Conservation (phyloP, 2,329 filamentous ascomycete genomes). For the Reticulascus tulasneorum region DNA sequence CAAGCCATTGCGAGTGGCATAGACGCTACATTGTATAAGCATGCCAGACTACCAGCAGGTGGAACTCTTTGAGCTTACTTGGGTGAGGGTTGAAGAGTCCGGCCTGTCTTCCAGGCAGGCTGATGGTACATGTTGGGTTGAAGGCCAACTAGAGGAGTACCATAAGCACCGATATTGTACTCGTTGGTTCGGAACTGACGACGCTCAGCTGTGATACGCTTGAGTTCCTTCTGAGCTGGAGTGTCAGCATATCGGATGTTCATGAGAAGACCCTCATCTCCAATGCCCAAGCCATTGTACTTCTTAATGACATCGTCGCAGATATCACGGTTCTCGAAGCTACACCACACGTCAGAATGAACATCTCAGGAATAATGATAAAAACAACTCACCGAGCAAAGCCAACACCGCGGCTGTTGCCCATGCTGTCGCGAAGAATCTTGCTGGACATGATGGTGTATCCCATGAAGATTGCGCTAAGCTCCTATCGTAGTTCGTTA, state of each 20-base stretch:
- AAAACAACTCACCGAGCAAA: slow-evolving; percentile 74
- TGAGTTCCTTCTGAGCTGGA: slow-evolving; percentile 91
- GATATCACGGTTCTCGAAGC: slow-evolving; percentile 83
- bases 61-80: background rate
- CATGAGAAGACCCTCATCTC: slow-evolving; percentile 75
- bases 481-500: slow-evolving; percentile 47
- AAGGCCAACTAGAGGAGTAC: slow-evolving; percentile 57
- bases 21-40: too few relatives aligned
- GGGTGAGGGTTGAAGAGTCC: slow-evolving; percentile 12
- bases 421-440: slow-evolving; percentile 87
- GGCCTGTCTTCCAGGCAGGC: slow-evolving; percentile 33
- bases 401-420: slow-evolving; percentile 92
- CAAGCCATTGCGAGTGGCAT: slow-evolving; percentile 11
- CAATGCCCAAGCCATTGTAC: slow-evolving; percentile 76
- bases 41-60: background rate
- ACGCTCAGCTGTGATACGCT: slow-evolving; percentile 91
- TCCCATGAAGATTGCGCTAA: slow-evolving; percentile 72
- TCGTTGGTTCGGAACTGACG: slow-evolving; percentile 95
- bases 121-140: slow-evolving; percentile 44
- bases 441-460: slow-evolving; percentile 88
- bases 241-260: slow-evolving; percentile 98
- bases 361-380: background rate
- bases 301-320: slow-evolving; percentile 85
- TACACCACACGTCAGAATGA: slow-evolving; percentile 34
- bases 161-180: slow-evolving; percentile 75